Conservation (phyloP, 805 yeast genomes). For the Kluyveromyces aestuarii region DNA sequence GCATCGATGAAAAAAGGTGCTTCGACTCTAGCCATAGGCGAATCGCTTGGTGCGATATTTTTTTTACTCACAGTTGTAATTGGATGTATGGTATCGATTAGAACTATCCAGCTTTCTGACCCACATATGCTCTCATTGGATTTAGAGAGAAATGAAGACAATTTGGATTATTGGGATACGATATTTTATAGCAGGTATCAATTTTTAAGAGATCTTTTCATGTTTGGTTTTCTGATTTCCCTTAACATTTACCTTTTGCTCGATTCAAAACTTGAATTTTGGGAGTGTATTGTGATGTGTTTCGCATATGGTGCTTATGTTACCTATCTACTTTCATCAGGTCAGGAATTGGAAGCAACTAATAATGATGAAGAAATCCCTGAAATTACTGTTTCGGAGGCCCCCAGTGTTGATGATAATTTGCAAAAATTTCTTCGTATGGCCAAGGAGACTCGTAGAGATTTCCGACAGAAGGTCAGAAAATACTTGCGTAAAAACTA, state of each 20-base stretch:
- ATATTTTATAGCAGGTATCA: constrained; percentile 28
- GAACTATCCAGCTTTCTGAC: constrained; percentile 48
- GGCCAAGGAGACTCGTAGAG: constrained; percentile 5
- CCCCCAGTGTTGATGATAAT: background rate
- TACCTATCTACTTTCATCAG: constrained; percentile 32
- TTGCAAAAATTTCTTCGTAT: background rate
- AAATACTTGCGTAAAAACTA: constrained; percentile 17
- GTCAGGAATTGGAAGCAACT: background rate
- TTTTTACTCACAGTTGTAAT: constrained; percentile 73
- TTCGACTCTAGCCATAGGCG: constrained; percentile 77
- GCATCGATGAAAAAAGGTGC: constrained; percentile 70
- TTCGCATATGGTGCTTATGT: constrained; percentile 52
- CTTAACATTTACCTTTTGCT: constrained; percentile 43
- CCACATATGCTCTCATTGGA: constrained; percentile 5
- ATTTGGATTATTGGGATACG: constrained; percentile 4
- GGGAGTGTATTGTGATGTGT: constrained; percentile 53
- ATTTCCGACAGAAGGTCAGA: constrained; percentile 14
- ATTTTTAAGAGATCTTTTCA: constrained; percentile 52
- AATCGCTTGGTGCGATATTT: constrained; percentile 82
- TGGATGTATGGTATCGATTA: constrained; percentile 64
- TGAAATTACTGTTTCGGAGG: background rate
- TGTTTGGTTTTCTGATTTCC: constrained; percentile 44
- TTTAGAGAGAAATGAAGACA: background rate
- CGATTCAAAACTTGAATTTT: constrained; percentile 44
- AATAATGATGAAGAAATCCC: background rate